These are phyloP conservation scores for Bigelowiella natans DNA, from an alignment of 78 protist genomes.

Conservation along the genomic window DNA sequence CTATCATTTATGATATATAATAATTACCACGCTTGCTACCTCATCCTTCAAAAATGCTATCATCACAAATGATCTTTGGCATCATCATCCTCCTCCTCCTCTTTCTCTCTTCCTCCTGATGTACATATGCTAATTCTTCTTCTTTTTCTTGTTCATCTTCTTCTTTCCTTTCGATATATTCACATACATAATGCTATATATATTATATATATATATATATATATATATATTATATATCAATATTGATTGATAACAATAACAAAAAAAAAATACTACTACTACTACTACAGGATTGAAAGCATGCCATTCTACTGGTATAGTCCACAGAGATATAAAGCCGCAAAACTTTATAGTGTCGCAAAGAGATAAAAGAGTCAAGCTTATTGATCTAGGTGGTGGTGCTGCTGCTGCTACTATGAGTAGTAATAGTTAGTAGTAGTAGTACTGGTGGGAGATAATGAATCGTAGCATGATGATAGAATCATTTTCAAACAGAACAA, in stretches of 20 bases:
- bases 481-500: no score
- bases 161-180: not conserved
- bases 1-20: no score
- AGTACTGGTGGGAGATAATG: no score
- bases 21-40: not conserved
- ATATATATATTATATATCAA: not conserved
- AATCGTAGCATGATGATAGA: no score
- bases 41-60: no score
- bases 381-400: not conserved
- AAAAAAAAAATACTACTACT: not conserved
- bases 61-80: no score
- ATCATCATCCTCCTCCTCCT: no score
- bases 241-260: not conserved
- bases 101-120: no score
- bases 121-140: not conserved
- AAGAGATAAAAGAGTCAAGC: not conserved
- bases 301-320: not conserved
- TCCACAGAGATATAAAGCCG: not conserved
- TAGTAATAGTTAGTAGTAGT: no score
- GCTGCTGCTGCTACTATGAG: no score
- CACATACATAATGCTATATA: not conserved
- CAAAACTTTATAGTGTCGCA: not conserved
- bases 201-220: not conserved
- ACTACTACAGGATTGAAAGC: not conserved
- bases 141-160: not conserved